Evolutionary conservation across 2,329 filamentous ascomycete genomes (phyloP).

Genomic region (Alternaria sp.): DNA sequence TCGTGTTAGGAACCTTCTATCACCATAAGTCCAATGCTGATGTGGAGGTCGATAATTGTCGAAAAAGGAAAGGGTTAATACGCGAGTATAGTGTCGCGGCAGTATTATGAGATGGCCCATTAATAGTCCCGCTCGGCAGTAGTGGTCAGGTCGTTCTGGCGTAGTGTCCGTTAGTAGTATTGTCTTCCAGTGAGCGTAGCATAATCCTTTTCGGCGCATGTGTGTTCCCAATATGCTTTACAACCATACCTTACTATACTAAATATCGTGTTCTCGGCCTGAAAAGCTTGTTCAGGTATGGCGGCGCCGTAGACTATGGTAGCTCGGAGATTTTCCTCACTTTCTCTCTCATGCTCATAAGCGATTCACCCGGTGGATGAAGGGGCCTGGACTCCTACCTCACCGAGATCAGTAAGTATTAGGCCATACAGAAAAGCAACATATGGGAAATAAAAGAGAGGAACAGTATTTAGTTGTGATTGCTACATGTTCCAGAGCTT

Average conservation of each 20-base stretch:
- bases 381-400: neutral
- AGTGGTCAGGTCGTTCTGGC: neutral
- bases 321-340: slow-evolving; percentile 1
- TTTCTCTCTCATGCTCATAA: slow-evolving; percentile 1
- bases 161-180: neutral
- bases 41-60: neutral
- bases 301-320: neutral
- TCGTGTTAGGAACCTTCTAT: neutral
- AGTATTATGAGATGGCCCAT: neutral
- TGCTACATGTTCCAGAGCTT: too few species aligned
- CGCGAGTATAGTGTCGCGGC: neutral
- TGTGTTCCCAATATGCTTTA: neutral
- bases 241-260: neutral
- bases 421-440: neutral
- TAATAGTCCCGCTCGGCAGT: neutral
- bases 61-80: neutral
- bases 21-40: neutral
- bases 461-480: too few species aligned
- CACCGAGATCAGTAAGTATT: neutral
- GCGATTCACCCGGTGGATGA: slow-evolving; percentile 2
- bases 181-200: neutral
- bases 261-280: neutral
- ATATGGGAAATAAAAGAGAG: too few species aligned
- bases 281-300: neutral
- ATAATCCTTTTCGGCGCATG: neutral